Percentiles rank a stretch among this genome's conserved stretches.
Evolutionary conservation across 208 protist species (phyloP).

Genomic region (Wallacemonas collosoma): DNA sequence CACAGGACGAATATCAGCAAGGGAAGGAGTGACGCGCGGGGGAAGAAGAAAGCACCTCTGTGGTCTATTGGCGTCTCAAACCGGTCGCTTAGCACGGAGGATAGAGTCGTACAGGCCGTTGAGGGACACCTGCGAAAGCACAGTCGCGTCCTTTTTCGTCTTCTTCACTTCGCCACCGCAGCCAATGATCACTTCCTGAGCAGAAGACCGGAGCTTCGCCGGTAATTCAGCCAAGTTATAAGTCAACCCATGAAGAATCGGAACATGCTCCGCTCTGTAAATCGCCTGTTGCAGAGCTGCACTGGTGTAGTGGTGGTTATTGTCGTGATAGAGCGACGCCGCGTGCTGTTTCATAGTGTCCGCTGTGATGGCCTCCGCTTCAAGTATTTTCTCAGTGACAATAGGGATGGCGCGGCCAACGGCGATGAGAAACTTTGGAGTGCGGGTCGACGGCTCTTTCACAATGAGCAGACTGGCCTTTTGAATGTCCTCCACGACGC

Average conservation of each 20-base stretch:
- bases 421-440: slow-evolving; percentile 87
- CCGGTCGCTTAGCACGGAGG: slow-evolving; percentile 39
- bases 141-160: slow-evolving; percentile 17
- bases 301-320: slow-evolving; percentile 48
- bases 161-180: slow-evolving; percentile 59
- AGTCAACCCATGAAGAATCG: slow-evolving; percentile 40
- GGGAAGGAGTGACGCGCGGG: too few relatives aligned
- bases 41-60: too few relatives aligned
- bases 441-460: slow-evolving; percentile 53
- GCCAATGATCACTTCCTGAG: slow-evolving; percentile 66
- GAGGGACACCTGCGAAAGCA: slow-evolving; percentile 47
- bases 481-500: slow-evolving; percentile 51
- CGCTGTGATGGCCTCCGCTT: slow-evolving; percentile 19
- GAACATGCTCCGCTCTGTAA: slow-evolving; percentile 27
- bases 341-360: slow-evolving; percentile 29
- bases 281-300: slow-evolving; percentile 50
- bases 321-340: slow-evolving; percentile 47
- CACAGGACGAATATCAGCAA: too few relatives aligned
- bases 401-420: slow-evolving; percentile 77
- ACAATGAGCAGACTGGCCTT: slow-evolving; percentile 73
- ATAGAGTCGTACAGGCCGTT: slow-evolving; percentile 72
- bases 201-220: slow-evolving; percentile 38
- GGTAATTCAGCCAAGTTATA: slow-evolving; percentile 52
- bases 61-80: neutral
- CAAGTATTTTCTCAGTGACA: slow-evolving; percentile 47